Base-by-base conservation (phyloP, 1,284 basidiomycete species). In the Rhizopogon parksii region DNA sequence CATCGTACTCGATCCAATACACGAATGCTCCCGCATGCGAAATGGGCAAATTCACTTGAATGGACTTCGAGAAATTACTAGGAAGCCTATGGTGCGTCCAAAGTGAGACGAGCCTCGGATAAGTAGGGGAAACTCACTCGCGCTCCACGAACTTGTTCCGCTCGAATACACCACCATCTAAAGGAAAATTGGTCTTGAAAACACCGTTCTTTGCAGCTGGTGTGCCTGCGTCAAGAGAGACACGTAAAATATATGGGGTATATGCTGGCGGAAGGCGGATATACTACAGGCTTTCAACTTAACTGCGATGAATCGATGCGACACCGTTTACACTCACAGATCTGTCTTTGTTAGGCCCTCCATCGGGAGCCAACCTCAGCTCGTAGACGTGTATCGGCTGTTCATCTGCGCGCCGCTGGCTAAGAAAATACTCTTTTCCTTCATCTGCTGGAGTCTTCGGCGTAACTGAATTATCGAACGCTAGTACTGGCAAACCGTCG, bases 11-110 rank as follows among this genome's bases (percentile, higher is more conserved):
- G 50, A 96, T 75, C 81, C 85, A 95, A 69, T 92, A 97, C 53
- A 88, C 82, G 71, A 95, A 97, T 0, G 93, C 92, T 52, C 94
- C 94, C 0, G 95, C 91, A 56, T 93, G 91, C 3, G 91, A 94
- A 69, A 97, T 95, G 25, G 91, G 90, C 11, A 97, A 76, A 72
- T 97, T 91, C 37, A 97, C 82, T 59, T 90, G 85, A 56, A 97
- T 89, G 12, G 94, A 86, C 62, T 91, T 94, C 27, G 83, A 88
- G 62, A 91, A 85, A 64, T 91, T 76, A 6, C 78, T 82, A 2
- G 90, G 91, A 8, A 93, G 75, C 53, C 89, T 92, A 57, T 34
- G 52, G 54, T 48, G 43, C 15, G 17, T 51, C 38, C n/a, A 14
- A 11, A 12, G 27, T 68, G 2, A 64, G 54, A 14, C 19, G 9